A percentile compares a stretch with the other conserved stretches of the same genome.
These are phyloP conservation scores for Macrolepiota albuminosa DNA, from an alignment of 768 basidiomycete genomes.

Conservation along the genomic window DNA sequence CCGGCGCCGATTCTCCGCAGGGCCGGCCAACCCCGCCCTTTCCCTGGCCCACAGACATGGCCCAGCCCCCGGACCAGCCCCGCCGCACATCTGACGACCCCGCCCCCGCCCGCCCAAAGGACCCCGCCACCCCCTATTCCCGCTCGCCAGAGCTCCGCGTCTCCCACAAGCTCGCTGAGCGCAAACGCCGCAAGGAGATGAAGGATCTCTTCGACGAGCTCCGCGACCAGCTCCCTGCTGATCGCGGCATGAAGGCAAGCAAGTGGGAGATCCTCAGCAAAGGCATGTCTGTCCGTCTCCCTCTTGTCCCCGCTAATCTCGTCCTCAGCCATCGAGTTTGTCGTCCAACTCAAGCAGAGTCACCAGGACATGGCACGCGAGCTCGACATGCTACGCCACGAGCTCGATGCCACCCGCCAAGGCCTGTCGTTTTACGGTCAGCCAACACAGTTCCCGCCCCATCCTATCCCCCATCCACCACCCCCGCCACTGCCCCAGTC, in stretches of 20 bases:
- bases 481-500: conserved; percentile 35
- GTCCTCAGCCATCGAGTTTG: conserved; percentile 79
- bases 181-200: conserved; percentile 98
- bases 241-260: conserved; percentile 92
- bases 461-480: conserved; percentile 39
- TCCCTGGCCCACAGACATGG: conserved; percentile 54
- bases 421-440: conserved; percentile 56
- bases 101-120: conserved; percentile 39
- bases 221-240: conserved; percentile 86
- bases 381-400: conserved; percentile 73
- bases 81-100: conserved; percentile 18
- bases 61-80: conserved; percentile 36
- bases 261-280: conserved; percentile 99
- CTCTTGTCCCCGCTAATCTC: not conserved
- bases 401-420: conserved; percentile 61
- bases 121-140: conserved; percentile 78
- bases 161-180: conserved; percentile 95
- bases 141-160: conserved; percentile 92
- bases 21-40: conserved; percentile 63
- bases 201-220: conserved; percentile 97
- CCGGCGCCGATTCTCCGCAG: conserved; percentile 59
- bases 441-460: conserved; percentile 34
- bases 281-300: conserved; percentile 48
- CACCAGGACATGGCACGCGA: conserved; percentile 77
- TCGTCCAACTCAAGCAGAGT: conserved; percentile 68